Conservation (phyloP, 805 yeast genomes). For the Kazachstania martiniae region DNA sequence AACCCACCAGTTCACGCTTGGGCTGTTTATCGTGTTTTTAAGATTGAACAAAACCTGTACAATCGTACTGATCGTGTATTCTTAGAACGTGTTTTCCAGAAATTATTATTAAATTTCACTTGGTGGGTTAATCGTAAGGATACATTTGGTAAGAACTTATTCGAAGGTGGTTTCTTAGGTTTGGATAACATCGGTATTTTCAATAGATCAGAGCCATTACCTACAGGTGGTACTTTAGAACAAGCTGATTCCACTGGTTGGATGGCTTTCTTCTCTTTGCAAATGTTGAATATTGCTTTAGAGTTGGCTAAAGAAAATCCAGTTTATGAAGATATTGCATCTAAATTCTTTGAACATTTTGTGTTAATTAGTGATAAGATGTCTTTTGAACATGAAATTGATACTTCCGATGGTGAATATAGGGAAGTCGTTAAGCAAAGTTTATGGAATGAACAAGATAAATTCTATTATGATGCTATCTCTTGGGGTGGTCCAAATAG, state of each 20-base stretch:
- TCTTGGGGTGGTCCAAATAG: constrained; percentile 63
- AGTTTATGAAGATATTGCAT: constrained; percentile 87
- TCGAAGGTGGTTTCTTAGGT: constrained; percentile 91
- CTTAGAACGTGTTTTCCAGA: constrained; percentile 87
- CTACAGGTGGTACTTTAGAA: constrained; percentile 82
- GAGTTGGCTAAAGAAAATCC: constrained; percentile 79
- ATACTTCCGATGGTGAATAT: constrained; percentile 27
- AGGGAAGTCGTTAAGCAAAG: constrained; percentile 44
- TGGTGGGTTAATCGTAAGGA: constrained; percentile 98
- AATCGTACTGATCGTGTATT: constrained; percentile 74
- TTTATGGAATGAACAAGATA: constrained; percentile 82
- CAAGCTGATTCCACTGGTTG: constrained; percentile 96
- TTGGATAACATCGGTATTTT: constrained; percentile 87
- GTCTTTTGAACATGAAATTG: constrained; percentile 43
- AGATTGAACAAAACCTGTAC: constrained; percentile 76
- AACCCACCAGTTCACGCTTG: constrained; percentile 97
- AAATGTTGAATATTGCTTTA: constrained; percentile 85
- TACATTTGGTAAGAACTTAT: constrained; percentile 73
- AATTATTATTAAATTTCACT: constrained; percentile 76
- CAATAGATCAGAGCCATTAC: constrained; percentile 86
- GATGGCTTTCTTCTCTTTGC: constrained; percentile 89
- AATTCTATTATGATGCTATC: constrained; percentile 85
- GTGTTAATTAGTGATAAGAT: constrained; percentile 86
- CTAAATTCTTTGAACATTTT: constrained; percentile 90
- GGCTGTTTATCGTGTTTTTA: constrained; percentile 82